A percentile compares a stretch with the other conserved stretches of the same genome.
phyloP scores from a whole-genome alignment of 768 basidiomycete species.

The Auricularia cornea region DNA sequence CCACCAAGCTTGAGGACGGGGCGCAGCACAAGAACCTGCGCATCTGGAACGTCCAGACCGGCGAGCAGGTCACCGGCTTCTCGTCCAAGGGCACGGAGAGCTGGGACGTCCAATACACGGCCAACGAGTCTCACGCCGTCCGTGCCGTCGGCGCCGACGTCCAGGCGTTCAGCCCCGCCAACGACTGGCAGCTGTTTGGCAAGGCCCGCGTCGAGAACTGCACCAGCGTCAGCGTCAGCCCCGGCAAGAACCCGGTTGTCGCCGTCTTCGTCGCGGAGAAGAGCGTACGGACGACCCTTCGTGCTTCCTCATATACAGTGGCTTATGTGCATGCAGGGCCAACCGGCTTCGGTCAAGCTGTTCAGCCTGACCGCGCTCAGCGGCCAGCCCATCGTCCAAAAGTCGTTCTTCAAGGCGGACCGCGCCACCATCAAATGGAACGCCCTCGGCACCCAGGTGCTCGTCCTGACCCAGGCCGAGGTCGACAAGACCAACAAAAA shows the following conservation, averaged over 20 bases:
- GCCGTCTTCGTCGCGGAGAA: constrained; percentile 92
- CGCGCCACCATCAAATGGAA: not conserved
- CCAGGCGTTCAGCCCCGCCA: constrained; percentile 69
- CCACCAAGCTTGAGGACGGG: constrained; percentile 83
- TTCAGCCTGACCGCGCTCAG: constrained; percentile 60
- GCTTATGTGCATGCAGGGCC: constrained; percentile 43
- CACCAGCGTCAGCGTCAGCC: constrained; percentile 67
- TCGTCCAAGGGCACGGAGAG: constrained; percentile 85
- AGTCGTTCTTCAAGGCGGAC: constrained; percentile 94
- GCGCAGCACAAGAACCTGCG: constrained; percentile 90
- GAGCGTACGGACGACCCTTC: constrained; percentile 45
- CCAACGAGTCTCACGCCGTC: constrained; percentile 79
- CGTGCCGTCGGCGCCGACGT: constrained; percentile 74
- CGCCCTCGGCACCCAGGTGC: constrained; percentile 74
- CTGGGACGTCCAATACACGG: constrained; percentile 89
- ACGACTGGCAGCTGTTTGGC: constrained; percentile 66
- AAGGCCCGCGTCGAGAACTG: constrained; percentile 80
- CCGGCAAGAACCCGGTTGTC: constrained; percentile 78
- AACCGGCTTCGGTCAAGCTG: constrained; percentile 81
- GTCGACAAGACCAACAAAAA: constrained; percentile 96
- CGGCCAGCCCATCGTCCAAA: constrained; percentile 66
- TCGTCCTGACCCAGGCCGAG: constrained; percentile 90
- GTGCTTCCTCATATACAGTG: not conserved
- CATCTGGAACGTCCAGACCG: constrained; percentile 78
- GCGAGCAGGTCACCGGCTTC: constrained; percentile 80